Evolutionary conservation across 2,329 filamentous ascomycete genomes (phyloP).

Genomic region (Alternaria tenuissima): DNA sequence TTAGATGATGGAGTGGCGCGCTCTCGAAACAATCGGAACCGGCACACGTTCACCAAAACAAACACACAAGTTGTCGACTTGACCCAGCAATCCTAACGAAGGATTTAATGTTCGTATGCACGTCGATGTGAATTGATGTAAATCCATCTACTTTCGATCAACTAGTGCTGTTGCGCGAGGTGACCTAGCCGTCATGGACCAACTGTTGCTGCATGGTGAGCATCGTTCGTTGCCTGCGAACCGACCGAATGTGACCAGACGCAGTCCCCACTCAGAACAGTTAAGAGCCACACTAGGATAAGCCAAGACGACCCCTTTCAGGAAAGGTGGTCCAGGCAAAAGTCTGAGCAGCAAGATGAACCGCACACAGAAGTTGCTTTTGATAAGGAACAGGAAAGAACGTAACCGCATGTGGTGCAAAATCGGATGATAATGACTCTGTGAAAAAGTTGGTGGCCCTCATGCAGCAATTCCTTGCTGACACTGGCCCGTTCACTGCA

Average conservation of each 20-base stretch:
- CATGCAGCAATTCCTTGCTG: conserved; percentile 28
- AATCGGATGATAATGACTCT: conserved; percentile 32
- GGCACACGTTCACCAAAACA: not conserved
- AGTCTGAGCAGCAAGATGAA: conserved; percentile 22
- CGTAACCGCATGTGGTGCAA: conserved; percentile 26
- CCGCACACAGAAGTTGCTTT: conserved; percentile 16
- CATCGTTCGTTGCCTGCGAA: conserved; percentile 22
- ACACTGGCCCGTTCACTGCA: conserved; percentile 29
- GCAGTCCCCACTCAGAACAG: conserved; percentile 18
- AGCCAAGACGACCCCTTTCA: conserved; percentile 23
- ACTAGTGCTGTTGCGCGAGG: conserved; percentile 8
- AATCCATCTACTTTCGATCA: conserved; percentile 10
- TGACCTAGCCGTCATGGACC: conserved; percentile 10
- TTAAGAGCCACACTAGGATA: conserved; percentile 15
- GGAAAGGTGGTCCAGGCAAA: conserved; percentile 19
- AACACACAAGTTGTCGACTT: not conserved
- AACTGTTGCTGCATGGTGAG: conserved; percentile 18
- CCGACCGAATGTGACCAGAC: conserved; percentile 30
- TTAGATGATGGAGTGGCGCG: conserved; percentile 6
- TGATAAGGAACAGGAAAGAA: conserved; percentile 26
- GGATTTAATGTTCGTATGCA: not conserved
- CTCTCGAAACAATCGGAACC: conserved; percentile 12
- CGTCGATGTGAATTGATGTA: not conserved
- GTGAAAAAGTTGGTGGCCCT: conserved; percentile 27
- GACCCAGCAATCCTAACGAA: not conserved